These are phyloP conservation scores for Pyrus communis DNA, from an alignment of 306 rosid species.

Conservation along the genomic window DNA sequence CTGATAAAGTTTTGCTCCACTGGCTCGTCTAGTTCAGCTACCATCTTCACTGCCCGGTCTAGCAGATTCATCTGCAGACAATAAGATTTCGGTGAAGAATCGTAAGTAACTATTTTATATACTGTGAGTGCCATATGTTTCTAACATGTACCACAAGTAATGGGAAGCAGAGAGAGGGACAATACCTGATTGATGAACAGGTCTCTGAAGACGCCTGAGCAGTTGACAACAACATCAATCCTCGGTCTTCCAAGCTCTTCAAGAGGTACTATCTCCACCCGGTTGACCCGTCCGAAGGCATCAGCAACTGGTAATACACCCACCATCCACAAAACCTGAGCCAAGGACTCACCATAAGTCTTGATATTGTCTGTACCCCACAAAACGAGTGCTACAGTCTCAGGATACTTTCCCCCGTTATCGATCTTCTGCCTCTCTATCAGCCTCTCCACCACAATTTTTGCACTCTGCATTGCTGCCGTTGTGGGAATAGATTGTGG, in stretches of 20 bases:
- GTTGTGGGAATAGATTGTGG: slow-evolving; percentile 91
- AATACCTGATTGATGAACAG: slow-evolving; percentile 96
- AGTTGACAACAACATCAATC: slow-evolving; percentile 93
- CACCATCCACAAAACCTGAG: slow-evolving; percentile 96
- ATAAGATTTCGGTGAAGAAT: background rate
- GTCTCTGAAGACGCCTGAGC: slow-evolving; percentile 98
- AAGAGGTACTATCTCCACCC: slow-evolving; percentile 68
- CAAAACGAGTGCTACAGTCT: slow-evolving; percentile 87
- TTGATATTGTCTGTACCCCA: slow-evolving; percentile 99
- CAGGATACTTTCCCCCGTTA: slow-evolving; percentile 69
- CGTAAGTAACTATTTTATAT: slow-evolving; percentile 12
- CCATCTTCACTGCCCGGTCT: slow-evolving; percentile 97
- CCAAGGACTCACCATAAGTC: slow-evolving; percentile 97
- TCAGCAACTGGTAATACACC: slow-evolving; percentile 86
- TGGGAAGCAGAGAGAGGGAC: background rate
- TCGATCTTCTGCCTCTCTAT: slow-evolving; percentile 59
- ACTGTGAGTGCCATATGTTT: background rate
- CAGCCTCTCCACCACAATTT: slow-evolving; percentile 51
- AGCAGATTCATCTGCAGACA: slow-evolving; percentile 84
- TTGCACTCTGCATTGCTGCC: slow-evolving; percentile 89
- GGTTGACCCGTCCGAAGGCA: slow-evolving; percentile 77
- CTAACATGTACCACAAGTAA: background rate
- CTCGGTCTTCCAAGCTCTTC: slow-evolving; percentile 99
- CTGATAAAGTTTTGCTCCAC: slow-evolving; percentile 67
- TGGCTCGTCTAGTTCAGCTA: slow-evolving; percentile 94